Percentiles rank a stretch among this genome's conserved stretches.
These are phyloP conservation scores for Trichoderma oligosporum DNA, from an alignment of 2,329 filamentous ascomycete species.

Conservation along the genomic window DNA sequence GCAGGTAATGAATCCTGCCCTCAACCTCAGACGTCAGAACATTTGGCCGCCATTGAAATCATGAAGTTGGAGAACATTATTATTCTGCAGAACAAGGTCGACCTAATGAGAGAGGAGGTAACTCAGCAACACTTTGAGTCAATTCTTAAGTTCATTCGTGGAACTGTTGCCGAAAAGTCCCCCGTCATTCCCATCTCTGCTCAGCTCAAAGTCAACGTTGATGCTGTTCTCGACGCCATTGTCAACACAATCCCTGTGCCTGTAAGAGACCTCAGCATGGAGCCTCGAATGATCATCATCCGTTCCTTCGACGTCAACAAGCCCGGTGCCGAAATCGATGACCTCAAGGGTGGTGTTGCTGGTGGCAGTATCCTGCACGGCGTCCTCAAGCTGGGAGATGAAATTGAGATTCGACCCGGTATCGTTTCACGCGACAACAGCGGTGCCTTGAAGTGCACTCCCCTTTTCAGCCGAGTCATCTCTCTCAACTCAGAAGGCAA, in stretches of 20 bases:
- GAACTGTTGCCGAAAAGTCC: constrained; percentile 90
- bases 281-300: constrained; percentile 98
- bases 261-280: constrained; percentile 80
- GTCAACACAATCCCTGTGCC: constrained; percentile 94
- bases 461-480: constrained; percentile 93
- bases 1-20: constrained; percentile 98
- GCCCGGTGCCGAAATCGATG: constrained; percentile 96
- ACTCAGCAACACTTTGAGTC: constrained; percentile 93
- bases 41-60: constrained; percentile 98
- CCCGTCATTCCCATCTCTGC: constrained; percentile 96
- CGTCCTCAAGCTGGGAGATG: constrained; percentile 93
- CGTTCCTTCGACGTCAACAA: constrained; percentile 99
- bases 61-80: constrained; percentile 99
- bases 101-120: constrained; percentile 94
- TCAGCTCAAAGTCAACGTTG: constrained; percentile 99
- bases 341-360: constrained; percentile 96
- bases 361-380: constrained; percentile 95
- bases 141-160: constrained; percentile 96
- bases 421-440: constrained; percentile 94
- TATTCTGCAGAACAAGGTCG: constrained; percentile 99
- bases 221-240: constrained; percentile 93
- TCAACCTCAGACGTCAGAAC: constrained; percentile 96
- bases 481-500: constrained; percentile 97
- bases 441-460: constrained; percentile 91
- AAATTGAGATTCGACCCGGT: constrained; percentile 98